Evolutionary conservation across 164 flowering plant genomes (phyloP).

Genomic region (Aristolochia contorta): DNA sequence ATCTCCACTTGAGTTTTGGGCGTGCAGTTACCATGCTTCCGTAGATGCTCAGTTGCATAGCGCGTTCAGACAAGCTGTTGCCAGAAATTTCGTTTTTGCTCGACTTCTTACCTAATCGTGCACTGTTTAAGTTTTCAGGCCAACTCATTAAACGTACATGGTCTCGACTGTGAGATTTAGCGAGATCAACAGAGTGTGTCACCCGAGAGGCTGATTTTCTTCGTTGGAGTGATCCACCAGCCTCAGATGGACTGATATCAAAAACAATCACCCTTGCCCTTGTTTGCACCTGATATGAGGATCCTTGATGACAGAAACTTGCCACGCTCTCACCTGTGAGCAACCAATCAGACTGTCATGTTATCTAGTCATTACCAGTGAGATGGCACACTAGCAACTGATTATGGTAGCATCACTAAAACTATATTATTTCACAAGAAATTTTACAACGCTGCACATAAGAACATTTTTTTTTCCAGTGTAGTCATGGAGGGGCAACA

Average conservation of each 20-base stretch:
- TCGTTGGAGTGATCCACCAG: constrained; percentile 22
- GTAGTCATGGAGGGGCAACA: too few relatives aligned
- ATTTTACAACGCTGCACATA: too few relatives aligned
- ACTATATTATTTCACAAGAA: too few relatives aligned
- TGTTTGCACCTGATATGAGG: constrained; percentile 51
- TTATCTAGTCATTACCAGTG: too few relatives aligned
- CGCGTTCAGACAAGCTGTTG: constrained; percentile 44
- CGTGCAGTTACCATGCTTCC: constrained; percentile 57
- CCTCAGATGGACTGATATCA: constrained; percentile 48
- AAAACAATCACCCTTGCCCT: constrained; percentile 71
- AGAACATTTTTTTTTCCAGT: too few relatives aligned
- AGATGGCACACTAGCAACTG: too few relatives aligned
- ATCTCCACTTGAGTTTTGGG: background rate
- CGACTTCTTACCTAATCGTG: constrained; percentile 16
- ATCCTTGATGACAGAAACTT: constrained; percentile 38
- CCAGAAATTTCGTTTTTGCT: constrained; percentile 21
- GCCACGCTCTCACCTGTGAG: background rate
- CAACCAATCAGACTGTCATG: too few relatives aligned
- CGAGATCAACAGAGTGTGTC: constrained; percentile 37
- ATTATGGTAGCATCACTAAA: too few relatives aligned
- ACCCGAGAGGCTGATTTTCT: constrained; percentile 42
- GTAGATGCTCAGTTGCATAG: constrained; percentile 61
- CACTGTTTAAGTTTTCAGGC: constrained; percentile 49
- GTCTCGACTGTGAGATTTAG: constrained; percentile 39
- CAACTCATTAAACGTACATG: constrained; percentile 78